phyloP scores from a whole-genome alignment of 768 basidiomycete species.

The Dioszegia aurantiaca region DNA sequence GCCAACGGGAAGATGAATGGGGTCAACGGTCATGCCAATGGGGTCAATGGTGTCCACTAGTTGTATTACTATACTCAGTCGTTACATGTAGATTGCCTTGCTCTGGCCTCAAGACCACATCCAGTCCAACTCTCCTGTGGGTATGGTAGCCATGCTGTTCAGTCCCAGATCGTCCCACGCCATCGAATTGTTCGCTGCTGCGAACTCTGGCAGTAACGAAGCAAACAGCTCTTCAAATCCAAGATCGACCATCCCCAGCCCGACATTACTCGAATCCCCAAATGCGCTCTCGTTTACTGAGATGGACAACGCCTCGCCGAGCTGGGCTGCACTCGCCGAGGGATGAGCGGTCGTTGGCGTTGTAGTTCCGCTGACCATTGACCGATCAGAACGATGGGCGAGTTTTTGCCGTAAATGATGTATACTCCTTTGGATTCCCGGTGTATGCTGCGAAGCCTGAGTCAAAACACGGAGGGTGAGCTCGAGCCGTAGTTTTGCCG shows the following conservation, averaged over 20 bases:
- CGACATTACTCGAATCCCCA: not conserved
- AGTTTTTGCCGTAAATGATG: constrained; percentile 12
- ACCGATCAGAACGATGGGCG: not conserved
- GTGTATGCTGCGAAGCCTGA: constrained; percentile 13
- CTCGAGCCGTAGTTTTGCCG: constrained; percentile 5
- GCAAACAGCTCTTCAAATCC: constrained; percentile 6
- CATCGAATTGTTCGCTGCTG: not conserved
- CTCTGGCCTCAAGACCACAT: not conserved
- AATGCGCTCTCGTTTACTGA: not conserved
- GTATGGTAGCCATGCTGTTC: not conserved
- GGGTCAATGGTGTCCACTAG: not conserved
- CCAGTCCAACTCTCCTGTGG: constrained; percentile 1
- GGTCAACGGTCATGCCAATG: not conserved
- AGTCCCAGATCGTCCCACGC: not conserved
- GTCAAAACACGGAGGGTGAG: constrained; percentile 13
- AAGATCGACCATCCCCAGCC: not conserved
- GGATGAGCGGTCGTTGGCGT: constrained; percentile 10
- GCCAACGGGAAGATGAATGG: constrained; percentile 6
- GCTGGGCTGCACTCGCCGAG: not conserved
- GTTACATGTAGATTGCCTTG: not conserved
- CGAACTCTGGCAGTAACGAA: not conserved
- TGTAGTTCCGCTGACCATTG: not conserved
- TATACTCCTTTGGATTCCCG: constrained; percentile 15
- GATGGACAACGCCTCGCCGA: not conserved
- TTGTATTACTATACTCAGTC: too few relatives aligned